Percentiles rank a stretch among this genome's conserved stretches.
Evolutionary conservation across 768 basidiomycete species (phyloP).

Genomic region (Pholiota molesta): DNA sequence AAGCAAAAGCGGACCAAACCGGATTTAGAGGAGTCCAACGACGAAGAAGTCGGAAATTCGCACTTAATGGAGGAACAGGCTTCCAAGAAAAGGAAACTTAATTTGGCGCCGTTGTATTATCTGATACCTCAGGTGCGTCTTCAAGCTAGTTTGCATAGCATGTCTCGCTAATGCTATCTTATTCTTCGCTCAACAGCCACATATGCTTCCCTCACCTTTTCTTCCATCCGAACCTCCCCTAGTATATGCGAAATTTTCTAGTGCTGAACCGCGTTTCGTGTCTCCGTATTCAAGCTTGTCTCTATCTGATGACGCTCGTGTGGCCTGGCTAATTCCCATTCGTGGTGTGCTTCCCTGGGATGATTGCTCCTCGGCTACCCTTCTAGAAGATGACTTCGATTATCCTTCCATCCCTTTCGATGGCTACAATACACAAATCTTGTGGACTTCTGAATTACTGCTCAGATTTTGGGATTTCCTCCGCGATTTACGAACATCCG

Average conservation of each 20-base stretch:
- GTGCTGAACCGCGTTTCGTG: slow-evolving; percentile 38
- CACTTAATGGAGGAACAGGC: slow-evolving; percentile 4
- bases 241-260: slow-evolving; percentile 34
- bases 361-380: slow-evolving; percentile 41
- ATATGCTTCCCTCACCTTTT: slow-evolving; percentile 33
- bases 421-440: slow-evolving; percentile 31
- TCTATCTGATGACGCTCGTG: slow-evolving; percentile 38
- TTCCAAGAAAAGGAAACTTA: slow-evolving; percentile 37
- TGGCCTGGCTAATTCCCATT: slow-evolving; percentile 61
- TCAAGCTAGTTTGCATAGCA: background rate
- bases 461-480: slow-evolving; percentile 55
- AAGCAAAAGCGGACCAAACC: background rate
- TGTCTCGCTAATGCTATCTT: slow-evolving; percentile 20
- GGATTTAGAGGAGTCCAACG: background rate
- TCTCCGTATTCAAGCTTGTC: slow-evolving; percentile 30
- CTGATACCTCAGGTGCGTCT: slow-evolving; percentile 49
- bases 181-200: slow-evolving; percentile 33
- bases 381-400: slow-evolving; percentile 34
- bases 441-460: slow-evolving; percentile 50
- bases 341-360: slow-evolving; percentile 56
- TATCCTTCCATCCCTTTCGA: slow-evolving; percentile 20
- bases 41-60: background rate
- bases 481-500: slow-evolving; percentile 36
- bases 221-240: slow-evolving; percentile 20
- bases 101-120: slow-evolving; percentile 35